Conservation (phyloP, 83 land plant genomes). For the Diphasiastrum complanatum region DNA sequence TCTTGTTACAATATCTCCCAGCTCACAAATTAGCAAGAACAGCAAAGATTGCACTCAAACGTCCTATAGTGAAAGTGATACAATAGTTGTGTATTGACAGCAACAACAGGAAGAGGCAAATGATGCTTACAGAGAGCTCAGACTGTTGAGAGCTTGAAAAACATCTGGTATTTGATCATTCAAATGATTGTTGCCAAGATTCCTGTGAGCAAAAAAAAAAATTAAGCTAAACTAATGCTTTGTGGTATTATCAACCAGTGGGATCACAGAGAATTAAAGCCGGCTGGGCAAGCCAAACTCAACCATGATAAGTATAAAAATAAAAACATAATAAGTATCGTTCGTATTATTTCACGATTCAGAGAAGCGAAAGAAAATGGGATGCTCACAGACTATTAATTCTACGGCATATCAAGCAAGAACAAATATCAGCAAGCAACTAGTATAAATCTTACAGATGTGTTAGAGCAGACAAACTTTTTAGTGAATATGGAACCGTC, state of each 20-base stretch:
- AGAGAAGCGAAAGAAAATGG: not conserved
- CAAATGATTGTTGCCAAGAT: slow-evolving; percentile 8
- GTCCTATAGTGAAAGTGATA: too few relatives aligned
- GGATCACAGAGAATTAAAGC: too few relatives aligned
- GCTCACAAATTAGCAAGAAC: too few relatives aligned
- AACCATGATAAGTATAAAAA: too few relatives aligned
- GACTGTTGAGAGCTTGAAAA: not conserved
- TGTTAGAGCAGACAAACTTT: slow-evolving; percentile 9
- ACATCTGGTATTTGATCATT: slow-evolving; percentile 2
- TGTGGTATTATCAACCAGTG: too few relatives aligned
- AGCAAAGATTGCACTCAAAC: too few relatives aligned
- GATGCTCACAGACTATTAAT: not conserved
- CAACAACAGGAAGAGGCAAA: too few relatives aligned
- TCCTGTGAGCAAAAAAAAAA: not conserved
- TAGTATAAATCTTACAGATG: slow-evolving; percentile 15
- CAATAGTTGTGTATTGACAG: too few relatives aligned
- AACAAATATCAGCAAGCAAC: not conserved
- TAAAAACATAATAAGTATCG: too few relatives aligned
- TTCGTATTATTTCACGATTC: too few relatives aligned
- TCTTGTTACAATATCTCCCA: too few relatives aligned
- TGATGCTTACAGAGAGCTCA: not conserved
- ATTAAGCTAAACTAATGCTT: not conserved
- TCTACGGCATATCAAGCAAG: not conserved
- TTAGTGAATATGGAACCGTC: slow-evolving; percentile 14
- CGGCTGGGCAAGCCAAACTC: too few relatives aligned